Base-by-base conservation (phyloP, 495 filamentous ascomycete species). In the Evansstolkia leycettana region DNA sequence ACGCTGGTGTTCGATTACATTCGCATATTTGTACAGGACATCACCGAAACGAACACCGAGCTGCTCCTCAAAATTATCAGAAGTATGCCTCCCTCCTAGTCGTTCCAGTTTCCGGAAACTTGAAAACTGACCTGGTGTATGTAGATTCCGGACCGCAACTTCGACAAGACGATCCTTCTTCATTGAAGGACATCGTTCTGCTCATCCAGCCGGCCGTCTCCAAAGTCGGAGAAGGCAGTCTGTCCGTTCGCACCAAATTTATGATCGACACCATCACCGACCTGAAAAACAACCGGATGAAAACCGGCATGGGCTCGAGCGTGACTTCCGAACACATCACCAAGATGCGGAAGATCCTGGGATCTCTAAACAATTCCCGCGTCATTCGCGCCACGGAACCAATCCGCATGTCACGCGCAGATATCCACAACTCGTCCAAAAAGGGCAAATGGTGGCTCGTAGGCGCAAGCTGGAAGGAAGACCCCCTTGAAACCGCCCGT, bases 391-490 rank as follows among this genome's bases (percentile, higher is more conserved):
- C 80, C 31, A 78, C 71, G 2, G 85, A 96, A 46, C 86, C 90
- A 11, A 69, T 98, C 28, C 73, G 83, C 14, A 72, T 93, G 33
- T 75, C 81, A 7, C 67, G 94, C 4, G 62, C 71, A 17, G 90
- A 96, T 48, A 83, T 96, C 39, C 70, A 70, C 36, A 69, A 89
- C 37, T 78, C 76, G 2, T 78, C 86, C 14, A 86, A 80, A 44
- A 84, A 82, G 56, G 90, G 90, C 2, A 95, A 94, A 64, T 96
- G 90, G 92, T 96, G 90, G 90, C 72, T 96, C 24, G 80, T 94
- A 16, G 89, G 90, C 29, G 87, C 89, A 9, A 92, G 85, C 56
- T 94, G 86, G 80, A 76, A 67, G 18, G 69, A 72, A 34, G 59
- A 60, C 16, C 49, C 61, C 2, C 42, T 66, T 17, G 57, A 61